Evolutionary conservation across 129 eudicot genomes (phyloP).

Genomic region (Sambucus nigra): DNA sequence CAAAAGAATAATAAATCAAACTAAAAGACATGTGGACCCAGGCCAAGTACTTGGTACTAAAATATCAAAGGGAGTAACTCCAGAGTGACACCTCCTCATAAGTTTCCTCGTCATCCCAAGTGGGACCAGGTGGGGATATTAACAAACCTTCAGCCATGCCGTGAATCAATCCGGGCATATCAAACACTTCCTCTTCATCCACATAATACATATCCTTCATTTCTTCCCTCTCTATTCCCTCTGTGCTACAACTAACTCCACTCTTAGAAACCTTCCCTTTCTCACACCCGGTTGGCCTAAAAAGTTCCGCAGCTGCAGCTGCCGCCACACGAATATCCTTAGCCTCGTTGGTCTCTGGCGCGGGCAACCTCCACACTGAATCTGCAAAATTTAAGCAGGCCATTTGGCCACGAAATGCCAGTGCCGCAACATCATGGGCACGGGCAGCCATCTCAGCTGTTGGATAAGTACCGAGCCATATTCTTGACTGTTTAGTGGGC

Average conservation of each 20-base stretch:
- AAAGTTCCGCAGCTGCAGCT: conserved; percentile 52
- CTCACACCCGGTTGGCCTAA: conserved; percentile 18
- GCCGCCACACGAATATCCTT: conserved; percentile 46
- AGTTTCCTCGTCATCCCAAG: conserved; percentile 23
- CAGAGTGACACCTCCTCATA: conserved; percentile 40
- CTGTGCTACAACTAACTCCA: conserved; percentile 5
- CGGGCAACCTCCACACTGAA: conserved; percentile 48
- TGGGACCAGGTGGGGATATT: conserved; percentile 46
- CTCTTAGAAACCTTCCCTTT: conserved; percentile 4
- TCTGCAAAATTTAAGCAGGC: conserved; percentile 75
- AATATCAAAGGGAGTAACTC: conserved; percentile 36
- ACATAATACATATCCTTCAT: conserved; percentile 6
- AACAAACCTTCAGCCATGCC: conserved; percentile 50
- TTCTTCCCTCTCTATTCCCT: neutral
- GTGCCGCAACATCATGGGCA: conserved; percentile 77
- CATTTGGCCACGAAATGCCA: conserved; percentile 49
- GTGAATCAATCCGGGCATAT: conserved; percentile 34
- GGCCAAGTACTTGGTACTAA: too few species aligned
- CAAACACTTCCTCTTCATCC: conserved; percentile 39
- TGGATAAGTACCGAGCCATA: conserved; percentile 80
- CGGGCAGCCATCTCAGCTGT: conserved; percentile 87
- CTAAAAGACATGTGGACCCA: too few species aligned
- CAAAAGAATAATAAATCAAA: too few species aligned
- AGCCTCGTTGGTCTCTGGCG: conserved; percentile 36
- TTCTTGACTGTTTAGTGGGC: conserved; percentile 43